These are phyloP conservation scores for Lactarius deliciosus DNA, from an alignment of 768 basidiomycete genomes.

Conservation along the genomic window DNA sequence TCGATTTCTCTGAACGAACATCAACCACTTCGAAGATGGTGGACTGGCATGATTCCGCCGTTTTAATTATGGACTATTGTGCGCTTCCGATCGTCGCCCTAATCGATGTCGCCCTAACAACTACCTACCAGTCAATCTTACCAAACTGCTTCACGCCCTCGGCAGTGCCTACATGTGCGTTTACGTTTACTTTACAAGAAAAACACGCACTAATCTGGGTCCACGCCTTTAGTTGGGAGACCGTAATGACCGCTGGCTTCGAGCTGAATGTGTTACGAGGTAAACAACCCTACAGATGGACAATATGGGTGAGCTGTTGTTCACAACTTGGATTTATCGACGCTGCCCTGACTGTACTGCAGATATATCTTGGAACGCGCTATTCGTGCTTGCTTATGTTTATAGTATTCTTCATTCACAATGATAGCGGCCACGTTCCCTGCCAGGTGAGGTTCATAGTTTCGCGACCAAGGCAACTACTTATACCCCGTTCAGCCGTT, in stretches of 20 bases:
- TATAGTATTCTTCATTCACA: background rate
- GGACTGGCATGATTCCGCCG: background rate
- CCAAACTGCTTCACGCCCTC: background rate
- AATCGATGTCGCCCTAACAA: background rate
- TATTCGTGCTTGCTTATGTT: background rate
- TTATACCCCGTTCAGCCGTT: background rate
- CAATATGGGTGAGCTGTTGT: background rate
- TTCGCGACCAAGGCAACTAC: too few relatives aligned
- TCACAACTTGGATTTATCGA: background rate
- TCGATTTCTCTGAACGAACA: background rate
- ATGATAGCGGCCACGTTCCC: background rate
- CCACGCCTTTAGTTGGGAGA: background rate
- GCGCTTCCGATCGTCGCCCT: background rate
- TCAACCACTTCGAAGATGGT: background rate
- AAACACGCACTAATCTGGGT: background rate
- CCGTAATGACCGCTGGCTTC: background rate
- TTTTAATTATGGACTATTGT: background rate
- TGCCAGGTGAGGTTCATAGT: background rate
- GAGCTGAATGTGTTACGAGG: conserved; percentile 6
- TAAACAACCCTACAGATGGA: conserved; percentile 12
- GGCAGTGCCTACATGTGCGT: background rate
- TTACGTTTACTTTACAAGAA: background rate
- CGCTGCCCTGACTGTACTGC: background rate
- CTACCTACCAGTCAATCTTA: background rate
- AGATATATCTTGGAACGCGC: conserved; percentile 16